Evolutionary conservation across 192 early-diverging fungal genomes (phyloP).

Genomic region (Coemansia brasiliensis): DNA sequence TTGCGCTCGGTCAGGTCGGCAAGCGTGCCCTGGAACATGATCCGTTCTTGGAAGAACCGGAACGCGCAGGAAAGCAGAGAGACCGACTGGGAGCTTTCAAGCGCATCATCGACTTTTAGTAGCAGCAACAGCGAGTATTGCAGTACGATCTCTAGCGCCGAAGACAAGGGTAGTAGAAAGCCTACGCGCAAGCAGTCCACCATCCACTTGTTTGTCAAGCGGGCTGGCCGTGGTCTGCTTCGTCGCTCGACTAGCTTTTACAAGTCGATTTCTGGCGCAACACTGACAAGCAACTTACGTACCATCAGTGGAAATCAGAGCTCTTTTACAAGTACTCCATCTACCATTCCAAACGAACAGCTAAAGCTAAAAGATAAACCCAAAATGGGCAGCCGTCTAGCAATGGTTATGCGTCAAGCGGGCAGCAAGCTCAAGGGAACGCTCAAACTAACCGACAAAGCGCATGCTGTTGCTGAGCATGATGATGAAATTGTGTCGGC

Average conservation of each 20-base stretch:
- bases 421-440: slow-evolving; percentile 17
- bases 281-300: background rate
- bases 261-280: slow-evolving; percentile 29
- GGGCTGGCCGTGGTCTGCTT: slow-evolving; percentile 39
- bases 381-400: slow-evolving; percentile 25
- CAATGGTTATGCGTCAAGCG: slow-evolving; percentile 32
- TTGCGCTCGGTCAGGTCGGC: slow-evolving; percentile 30
- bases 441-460: slow-evolving; percentile 2
- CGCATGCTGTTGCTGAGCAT: background rate
- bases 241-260: slow-evolving; percentile 50
- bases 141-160: slow-evolving; percentile 7
- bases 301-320: background rate
- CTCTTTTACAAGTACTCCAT: background rate
- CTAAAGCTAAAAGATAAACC: slow-evolving; percentile 3
- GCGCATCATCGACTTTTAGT: slow-evolving; percentile 25
- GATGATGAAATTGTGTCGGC: slow-evolving; percentile 37
- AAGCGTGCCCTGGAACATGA: slow-evolving; percentile 30
- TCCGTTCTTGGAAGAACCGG: slow-evolving; percentile 26
- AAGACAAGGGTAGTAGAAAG: background rate
- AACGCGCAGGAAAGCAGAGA: background rate
- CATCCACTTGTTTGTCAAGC: slow-evolving; percentile 44
- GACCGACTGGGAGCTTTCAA: slow-evolving; percentile 20
- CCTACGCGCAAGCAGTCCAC: slow-evolving; percentile 34
- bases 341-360: slow-evolving; percentile 1
- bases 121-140: slow-evolving; percentile 22